Evolutionary conservation across 2,329 filamentous ascomycete genomes (phyloP).

Genomic region (Beauveria varroae): DNA sequence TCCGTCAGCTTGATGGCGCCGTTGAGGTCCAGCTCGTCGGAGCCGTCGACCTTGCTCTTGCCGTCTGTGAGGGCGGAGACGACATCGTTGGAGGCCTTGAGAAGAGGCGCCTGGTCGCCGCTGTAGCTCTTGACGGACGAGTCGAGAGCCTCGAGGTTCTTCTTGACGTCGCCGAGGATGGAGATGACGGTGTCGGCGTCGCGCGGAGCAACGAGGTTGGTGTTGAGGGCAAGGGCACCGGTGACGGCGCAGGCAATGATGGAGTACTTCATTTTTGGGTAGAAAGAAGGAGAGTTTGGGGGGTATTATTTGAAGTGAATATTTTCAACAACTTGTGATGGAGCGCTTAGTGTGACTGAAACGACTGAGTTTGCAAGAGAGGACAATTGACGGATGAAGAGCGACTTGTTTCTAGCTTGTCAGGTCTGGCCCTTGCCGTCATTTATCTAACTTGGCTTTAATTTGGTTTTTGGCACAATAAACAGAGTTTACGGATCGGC

Average conservation of each 20-base stretch:
- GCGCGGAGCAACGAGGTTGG: not conserved
- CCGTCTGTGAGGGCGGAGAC: conserved; percentile 1
- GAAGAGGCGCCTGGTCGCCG: not conserved
- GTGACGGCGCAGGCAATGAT: not conserved
- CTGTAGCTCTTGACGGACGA: not conserved
- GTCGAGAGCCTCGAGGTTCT: conserved; percentile 1
- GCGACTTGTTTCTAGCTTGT: not conserved
- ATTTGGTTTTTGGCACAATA: too few species aligned
- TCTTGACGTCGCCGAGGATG: conserved; percentile 4
- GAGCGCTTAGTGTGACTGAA: not conserved
- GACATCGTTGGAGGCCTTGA: conserved; percentile 9
- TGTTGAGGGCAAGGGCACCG: conserved; percentile 1
- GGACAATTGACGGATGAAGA: not conserved
- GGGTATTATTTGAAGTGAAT: not conserved
- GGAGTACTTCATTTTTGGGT: not conserved
- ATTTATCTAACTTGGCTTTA: not conserved
- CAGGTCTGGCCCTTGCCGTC: not conserved
- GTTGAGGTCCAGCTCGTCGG: not conserved
- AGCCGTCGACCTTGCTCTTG: conserved; percentile 8
- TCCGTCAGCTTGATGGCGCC: conserved; percentile 5
- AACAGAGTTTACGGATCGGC: not conserved
- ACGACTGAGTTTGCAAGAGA: not conserved
- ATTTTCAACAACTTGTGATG: not conserved
- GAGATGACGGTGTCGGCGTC: not conserved
- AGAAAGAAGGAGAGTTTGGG: too few species aligned